These are phyloP conservation scores for Ganoderma leucocontextum DNA, from an alignment of 1,284 basidiomycete genomes.

Conservation along the genomic window DNA sequence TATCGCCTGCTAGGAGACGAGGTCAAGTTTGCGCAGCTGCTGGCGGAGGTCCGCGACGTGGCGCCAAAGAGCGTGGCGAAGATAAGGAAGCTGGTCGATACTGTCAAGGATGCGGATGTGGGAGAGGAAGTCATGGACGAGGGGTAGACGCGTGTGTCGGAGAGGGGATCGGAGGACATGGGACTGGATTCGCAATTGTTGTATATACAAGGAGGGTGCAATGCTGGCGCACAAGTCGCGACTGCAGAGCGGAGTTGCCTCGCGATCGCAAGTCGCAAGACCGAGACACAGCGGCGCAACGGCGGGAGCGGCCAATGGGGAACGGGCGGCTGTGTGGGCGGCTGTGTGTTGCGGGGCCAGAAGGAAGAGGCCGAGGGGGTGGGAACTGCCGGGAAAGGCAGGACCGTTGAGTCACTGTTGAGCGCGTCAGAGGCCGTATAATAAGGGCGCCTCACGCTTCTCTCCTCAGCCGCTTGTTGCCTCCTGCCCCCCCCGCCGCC, in stretches of 20 bases:
- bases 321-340: conserved; percentile 11
- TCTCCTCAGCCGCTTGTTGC: conserved; percentile 39
- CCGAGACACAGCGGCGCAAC: background rate
- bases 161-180: conserved; percentile 18
- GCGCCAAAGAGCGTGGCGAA: conserved; percentile 81
- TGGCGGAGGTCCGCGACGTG: conserved; percentile 89
- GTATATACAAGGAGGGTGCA: conserved; percentile 19
- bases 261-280: background rate
- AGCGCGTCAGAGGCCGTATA: conserved; percentile 32
- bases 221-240: conserved; percentile 20
- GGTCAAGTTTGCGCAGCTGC: conserved; percentile 81
- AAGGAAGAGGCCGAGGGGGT: conserved; percentile 25
- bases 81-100: conserved; percentile 79
- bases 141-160: conserved; percentile 48
- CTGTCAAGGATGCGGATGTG: conserved; percentile 65
- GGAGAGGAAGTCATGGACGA: conserved; percentile 80
- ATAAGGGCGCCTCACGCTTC: conserved; percentile 35
- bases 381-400: conserved; percentile 29
- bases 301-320: conserved; percentile 1
- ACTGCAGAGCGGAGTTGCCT: background rate
- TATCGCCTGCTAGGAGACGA: conserved; percentile 83
- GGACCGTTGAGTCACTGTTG: conserved; percentile 40
- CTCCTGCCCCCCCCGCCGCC: conserved; percentile 43
- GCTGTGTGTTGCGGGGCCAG: background rate
- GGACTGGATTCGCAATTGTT: conserved; percentile 26